A percentile compares a stretch with the other conserved stretches of the same genome.
Conservation (phyloP, 768 basidiomycete genomes). For the Boletellus sp. region DNA sequence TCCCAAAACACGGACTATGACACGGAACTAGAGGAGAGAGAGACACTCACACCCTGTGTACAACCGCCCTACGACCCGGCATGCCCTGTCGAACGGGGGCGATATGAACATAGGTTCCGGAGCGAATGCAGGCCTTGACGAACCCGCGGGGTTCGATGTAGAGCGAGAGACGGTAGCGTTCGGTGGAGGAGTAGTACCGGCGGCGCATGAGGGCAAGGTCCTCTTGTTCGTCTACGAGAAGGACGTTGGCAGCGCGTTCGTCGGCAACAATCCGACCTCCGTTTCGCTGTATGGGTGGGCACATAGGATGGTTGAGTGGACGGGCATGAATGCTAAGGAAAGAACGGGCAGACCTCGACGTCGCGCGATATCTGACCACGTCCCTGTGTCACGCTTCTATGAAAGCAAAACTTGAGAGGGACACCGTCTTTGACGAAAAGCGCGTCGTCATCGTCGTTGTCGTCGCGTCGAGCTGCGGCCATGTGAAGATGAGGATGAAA, state of each 20-base stretch:
- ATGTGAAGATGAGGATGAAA: too few relatives aligned
- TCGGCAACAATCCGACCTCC: constrained; percentile 18
- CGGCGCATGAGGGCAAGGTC: constrained; percentile 24
- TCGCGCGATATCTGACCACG: constrained; percentile 12
- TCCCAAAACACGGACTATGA: too few relatives aligned
- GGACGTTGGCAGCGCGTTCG: constrained; percentile 21
- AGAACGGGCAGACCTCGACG: constrained; percentile 16
- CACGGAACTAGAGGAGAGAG: not conserved
- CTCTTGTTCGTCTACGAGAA: constrained; percentile 29
- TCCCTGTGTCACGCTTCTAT: constrained; percentile 25
- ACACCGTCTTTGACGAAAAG: constrained; percentile 23
- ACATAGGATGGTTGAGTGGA: not conserved
- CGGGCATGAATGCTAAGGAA: not conserved
- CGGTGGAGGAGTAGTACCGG: constrained; percentile 23
- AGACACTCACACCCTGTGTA: constrained; percentile 7
- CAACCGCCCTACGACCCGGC: constrained; percentile 18
- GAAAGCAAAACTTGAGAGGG: constrained; percentile 28
- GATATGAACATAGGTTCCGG: constrained; percentile 11
- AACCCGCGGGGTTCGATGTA: constrained; percentile 26
- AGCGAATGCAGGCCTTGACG: constrained; percentile 20
- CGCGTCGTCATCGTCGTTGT: not conserved
- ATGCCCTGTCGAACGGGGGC: constrained; percentile 9
- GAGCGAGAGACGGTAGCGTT: constrained; percentile 14
- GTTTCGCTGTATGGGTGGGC: constrained; percentile 10
- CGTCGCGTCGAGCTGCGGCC: not conserved